Evolutionary conservation across 805 yeast species (phyloP).

Genomic region (Ogataea methanolica): DNA sequence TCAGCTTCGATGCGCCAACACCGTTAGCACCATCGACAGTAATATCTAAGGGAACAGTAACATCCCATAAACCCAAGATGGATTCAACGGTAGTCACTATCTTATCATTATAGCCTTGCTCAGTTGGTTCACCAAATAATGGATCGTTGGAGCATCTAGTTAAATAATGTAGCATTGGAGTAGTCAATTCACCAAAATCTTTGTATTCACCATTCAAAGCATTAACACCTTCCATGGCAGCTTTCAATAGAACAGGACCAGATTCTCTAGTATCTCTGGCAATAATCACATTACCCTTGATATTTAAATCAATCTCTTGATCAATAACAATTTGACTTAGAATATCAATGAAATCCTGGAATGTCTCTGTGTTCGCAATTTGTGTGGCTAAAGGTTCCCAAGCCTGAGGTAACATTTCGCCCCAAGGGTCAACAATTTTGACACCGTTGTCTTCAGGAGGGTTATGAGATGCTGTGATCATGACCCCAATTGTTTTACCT

Average conservation of each 20-base stretch:
- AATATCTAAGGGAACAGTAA: constrained; percentile 31
- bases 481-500: constrained; percentile 81
- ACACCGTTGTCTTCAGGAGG: constrained; percentile 92
- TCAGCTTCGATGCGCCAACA: constrained; percentile 81
- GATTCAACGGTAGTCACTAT: constrained; percentile 48
- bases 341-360: constrained; percentile 37
- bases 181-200: constrained; percentile 73
- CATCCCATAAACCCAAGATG: constrained; percentile 32
- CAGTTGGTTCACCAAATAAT: constrained; percentile 56
- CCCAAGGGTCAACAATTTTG: constrained; percentile 89
- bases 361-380: constrained; percentile 64
- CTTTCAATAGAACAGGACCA: constrained; percentile 58
- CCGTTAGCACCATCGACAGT: constrained; percentile 94
- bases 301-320: constrained; percentile 41
- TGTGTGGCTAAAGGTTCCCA: constrained; percentile 86
- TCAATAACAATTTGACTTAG: constrained; percentile 39
- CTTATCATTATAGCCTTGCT: constrained; percentile 66
- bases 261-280: constrained; percentile 90
- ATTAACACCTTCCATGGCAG: constrained; percentile 59
- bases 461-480: constrained; percentile 95
- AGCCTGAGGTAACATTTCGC: constrained; percentile 76
- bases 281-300: constrained; percentile 47
- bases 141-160: constrained; percentile 68
- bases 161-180: constrained; percentile 91
- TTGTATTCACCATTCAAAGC: constrained; percentile 45